phyloP scores from a whole-genome alignment of 805 yeast species.

The Teunomyces kruisii region DNA sequence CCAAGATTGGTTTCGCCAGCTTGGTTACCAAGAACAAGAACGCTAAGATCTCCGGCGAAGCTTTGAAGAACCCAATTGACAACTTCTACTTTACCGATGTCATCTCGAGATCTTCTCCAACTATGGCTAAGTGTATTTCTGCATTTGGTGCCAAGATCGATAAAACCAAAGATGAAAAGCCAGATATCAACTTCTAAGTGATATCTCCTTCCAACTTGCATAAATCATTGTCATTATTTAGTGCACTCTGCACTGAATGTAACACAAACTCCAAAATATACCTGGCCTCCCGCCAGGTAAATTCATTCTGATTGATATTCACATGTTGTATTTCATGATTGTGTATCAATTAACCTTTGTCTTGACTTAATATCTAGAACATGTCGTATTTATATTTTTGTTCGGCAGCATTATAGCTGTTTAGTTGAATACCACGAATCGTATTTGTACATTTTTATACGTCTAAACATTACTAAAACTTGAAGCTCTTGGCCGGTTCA shows the following conservation, averaged over 20 bases:
- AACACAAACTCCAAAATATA: conserved; percentile 2
- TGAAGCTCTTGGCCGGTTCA: conserved; percentile 7
- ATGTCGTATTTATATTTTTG: conserved; percentile 3
- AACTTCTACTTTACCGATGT: conserved; percentile 89
- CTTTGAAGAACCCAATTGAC: conserved; percentile 68
- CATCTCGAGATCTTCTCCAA: conserved; percentile 81
- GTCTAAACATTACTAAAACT: conserved; percentile 6
- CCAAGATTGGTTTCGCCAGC: conserved; percentile 55
- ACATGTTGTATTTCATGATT: not conserved
- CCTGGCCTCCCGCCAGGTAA: conserved; percentile 1
- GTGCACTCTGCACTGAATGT: conserved; percentile 1
- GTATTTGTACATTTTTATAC: not conserved
- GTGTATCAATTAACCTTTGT: not conserved
- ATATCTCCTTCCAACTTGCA: conserved; percentile 9
- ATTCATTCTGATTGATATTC: conserved; percentile 2
- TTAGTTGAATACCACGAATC: conserved; percentile 4
- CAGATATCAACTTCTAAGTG: conserved; percentile 35
- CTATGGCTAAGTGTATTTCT: conserved; percentile 85
- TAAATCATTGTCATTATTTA: conserved; percentile 9
- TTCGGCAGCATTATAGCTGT: not conserved
- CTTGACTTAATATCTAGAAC: conserved; percentile 4
- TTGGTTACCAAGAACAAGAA: conserved; percentile 37
- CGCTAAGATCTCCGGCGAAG: conserved; percentile 41
- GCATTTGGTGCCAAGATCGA: conserved; percentile 68
- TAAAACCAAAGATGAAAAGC: conserved; percentile 51